phyloP scores from a whole-genome alignment of 2,329 filamentous ascomycete genomes.

The Blastomyces silverae region DNA sequence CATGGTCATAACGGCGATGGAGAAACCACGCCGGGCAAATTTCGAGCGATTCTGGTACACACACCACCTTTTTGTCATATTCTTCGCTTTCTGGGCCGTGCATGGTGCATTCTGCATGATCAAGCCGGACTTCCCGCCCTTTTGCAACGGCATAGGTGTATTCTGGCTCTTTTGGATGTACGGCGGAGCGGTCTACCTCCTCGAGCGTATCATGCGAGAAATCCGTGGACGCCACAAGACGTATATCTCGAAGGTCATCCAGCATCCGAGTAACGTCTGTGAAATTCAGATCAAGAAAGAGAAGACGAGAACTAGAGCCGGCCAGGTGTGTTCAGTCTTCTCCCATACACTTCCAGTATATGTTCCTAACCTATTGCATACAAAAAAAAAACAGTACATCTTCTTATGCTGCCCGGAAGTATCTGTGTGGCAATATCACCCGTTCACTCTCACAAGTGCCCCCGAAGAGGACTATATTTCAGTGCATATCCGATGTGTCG shows the following conservation, averaged over 20 bases:
- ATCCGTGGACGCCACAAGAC: conserved; percentile 75
- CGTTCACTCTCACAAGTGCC: conserved; percentile 77
- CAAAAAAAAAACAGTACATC: conserved; percentile 55
- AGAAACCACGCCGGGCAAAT: conserved; percentile 71
- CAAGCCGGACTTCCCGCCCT: conserved; percentile 71
- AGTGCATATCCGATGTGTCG: conserved; percentile 74
- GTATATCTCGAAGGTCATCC: conserved; percentile 80
- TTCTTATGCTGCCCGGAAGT: conserved; percentile 82
- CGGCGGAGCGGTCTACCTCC: conserved; percentile 70
- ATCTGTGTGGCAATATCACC: conserved; percentile 82
- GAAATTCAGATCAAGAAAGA: conserved; percentile 93
- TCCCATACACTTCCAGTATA: neutral
- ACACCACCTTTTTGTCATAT: conserved; percentile 79
- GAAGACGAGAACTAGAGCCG: conserved; percentile 70
- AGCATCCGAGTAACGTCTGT: conserved; percentile 81
- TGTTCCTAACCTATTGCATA: neutral
- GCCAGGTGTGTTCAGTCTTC: conserved; percentile 46
- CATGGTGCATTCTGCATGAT: conserved; percentile 90
- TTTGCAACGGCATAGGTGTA: conserved; percentile 62
- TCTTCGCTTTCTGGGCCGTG: conserved; percentile 87
- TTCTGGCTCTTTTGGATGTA: conserved; percentile 92
- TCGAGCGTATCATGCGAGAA: conserved; percentile 72
- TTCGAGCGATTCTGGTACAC: conserved; percentile 90
- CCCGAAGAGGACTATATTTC: conserved; percentile 88
- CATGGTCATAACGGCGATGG: conserved; percentile 69